Conservation (phyloP, 805 yeast species). For the Barnettozyma wickerhamii region DNA sequence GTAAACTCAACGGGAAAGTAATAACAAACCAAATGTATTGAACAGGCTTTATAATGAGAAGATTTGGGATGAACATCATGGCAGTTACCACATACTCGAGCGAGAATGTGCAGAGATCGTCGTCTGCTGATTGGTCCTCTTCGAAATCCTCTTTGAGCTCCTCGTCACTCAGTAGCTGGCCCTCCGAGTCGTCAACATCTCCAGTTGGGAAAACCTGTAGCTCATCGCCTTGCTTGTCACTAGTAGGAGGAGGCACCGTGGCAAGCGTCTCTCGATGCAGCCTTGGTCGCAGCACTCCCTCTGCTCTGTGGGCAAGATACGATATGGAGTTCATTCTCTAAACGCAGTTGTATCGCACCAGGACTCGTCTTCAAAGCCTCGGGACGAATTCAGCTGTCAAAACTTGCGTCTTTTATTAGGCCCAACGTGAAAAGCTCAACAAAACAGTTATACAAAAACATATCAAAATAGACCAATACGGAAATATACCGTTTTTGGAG, state of each 20-base stretch:
- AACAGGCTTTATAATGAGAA: constrained; percentile 49
- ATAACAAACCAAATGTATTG: constrained; percentile 44
- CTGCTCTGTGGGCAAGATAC: constrained; percentile 23
- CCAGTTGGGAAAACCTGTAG: too few species aligned
- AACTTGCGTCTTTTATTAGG: too few species aligned
- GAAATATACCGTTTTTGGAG: constrained; percentile 1
- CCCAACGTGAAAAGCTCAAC: constrained; percentile 3
- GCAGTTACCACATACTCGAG: constrained; percentile 20
- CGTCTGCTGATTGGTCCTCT: not conserved
- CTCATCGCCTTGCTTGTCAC: too few species aligned
- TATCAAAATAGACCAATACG: not conserved
- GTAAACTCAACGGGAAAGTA: constrained; percentile 50
- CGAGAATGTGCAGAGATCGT: not conserved
- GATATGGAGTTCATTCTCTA: constrained; percentile 25
- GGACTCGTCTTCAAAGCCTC: too few species aligned
- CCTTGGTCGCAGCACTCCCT: constrained; percentile 18
- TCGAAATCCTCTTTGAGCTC: not conserved
- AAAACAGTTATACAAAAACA: not conserved
- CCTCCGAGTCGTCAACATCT: not conserved
- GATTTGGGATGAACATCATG: constrained; percentile 44
- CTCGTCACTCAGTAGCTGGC: not conserved
- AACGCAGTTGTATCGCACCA: not conserved
- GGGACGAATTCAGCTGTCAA: too few species aligned
- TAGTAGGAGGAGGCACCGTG: too few species aligned
- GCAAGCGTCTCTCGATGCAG: not conserved